Evolutionary conservation across 495 filamentous ascomycete genomes (phyloP), one percentile per base, ranked within the genome.

Genomic region (Rostrohypoxylon terebratum): DNA sequence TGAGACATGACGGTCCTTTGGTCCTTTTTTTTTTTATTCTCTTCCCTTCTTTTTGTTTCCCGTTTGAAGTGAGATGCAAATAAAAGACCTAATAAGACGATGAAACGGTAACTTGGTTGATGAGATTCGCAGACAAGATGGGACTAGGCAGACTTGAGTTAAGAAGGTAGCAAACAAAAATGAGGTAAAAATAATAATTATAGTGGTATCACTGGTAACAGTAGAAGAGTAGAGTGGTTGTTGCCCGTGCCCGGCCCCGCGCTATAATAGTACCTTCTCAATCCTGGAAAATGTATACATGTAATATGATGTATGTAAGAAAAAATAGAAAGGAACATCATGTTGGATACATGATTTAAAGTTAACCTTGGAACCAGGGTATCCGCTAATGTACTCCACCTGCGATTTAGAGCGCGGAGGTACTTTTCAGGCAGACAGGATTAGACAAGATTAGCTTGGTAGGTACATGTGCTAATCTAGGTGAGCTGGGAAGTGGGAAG

Each of bases 141-240:
- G 36, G 36, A 21, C 55, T 42, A 59, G 20, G 34, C 20, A 59
- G 55, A 59, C 18, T 42, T 9, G 55, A 42, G 20, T 59, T 57
- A 38, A 57, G 18, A 42, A 59, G n/a, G 53, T 63, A 69, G 67
- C 67, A 69, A 69, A 69, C 67, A 69, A 45, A 45, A 38, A 34
- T 14, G 36, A 31, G 38, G 18, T 44, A 57, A 25, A 47, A 44
- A 48, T 33, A 31, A 42, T 59, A n/a, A 42, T 59, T 40, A 42
- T 40, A 59, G 53, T 36, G 18, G 53, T 55, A 31, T 28, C 28
- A 9, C 50, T 54, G 23, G 50, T 13, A 28, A 20, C 23, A 16
- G 31, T 28, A 55, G n/a, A n/a, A 8, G 51, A 36, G 48, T 28
- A 54, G 40, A 63, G 6, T 28, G 28, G 28, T 3, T 62, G 42